These are phyloP conservation scores for Boletus vermiculosoides DNA, from an alignment of 768 basidiomycete species.

Conservation along the genomic window DNA sequence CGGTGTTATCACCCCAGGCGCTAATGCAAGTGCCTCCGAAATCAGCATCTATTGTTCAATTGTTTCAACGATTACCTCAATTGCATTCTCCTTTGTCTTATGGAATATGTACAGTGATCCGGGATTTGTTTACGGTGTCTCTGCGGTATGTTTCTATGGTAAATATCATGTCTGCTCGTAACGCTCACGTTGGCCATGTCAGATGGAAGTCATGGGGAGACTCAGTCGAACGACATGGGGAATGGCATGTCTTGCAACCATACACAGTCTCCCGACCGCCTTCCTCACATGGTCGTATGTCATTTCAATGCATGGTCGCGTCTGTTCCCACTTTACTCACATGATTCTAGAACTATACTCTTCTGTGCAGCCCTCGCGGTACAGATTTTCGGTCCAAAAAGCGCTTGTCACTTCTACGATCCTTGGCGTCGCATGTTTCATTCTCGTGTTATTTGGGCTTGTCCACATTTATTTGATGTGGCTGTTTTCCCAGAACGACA, in stretches of 20 bases:
- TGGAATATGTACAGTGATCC: not conserved
- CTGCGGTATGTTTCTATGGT: not conserved
- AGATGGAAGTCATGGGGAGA: not conserved
- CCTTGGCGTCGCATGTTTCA: not conserved
- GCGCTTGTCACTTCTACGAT: not conserved
- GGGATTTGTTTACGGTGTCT: not conserved
- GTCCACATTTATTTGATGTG: not conserved
- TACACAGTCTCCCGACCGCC: conserved; percentile 14
- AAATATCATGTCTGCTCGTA: not conserved
- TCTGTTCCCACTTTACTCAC: not conserved
- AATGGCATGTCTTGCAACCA: conserved; percentile 10
- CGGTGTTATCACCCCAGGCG: not conserved
- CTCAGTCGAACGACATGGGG: conserved; percentile 1
- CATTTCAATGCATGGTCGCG: not conserved
- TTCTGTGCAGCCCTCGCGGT: conserved; percentile 4
- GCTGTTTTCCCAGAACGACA: too few species aligned
- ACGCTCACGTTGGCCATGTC: not conserved
- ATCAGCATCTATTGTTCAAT: not conserved
- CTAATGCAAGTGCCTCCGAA: not conserved
- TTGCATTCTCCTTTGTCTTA: not conserved
- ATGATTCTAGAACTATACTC: conserved; percentile 3
- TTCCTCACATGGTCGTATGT: conserved; percentile 18
- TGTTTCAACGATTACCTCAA: not conserved
- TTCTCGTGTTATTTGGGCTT: not conserved
- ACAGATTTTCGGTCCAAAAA: conserved; percentile 9